Conservation (phyloP, 2,329 filamentous ascomycete genomes). For the Chalaropsis ovoidea region DNA sequence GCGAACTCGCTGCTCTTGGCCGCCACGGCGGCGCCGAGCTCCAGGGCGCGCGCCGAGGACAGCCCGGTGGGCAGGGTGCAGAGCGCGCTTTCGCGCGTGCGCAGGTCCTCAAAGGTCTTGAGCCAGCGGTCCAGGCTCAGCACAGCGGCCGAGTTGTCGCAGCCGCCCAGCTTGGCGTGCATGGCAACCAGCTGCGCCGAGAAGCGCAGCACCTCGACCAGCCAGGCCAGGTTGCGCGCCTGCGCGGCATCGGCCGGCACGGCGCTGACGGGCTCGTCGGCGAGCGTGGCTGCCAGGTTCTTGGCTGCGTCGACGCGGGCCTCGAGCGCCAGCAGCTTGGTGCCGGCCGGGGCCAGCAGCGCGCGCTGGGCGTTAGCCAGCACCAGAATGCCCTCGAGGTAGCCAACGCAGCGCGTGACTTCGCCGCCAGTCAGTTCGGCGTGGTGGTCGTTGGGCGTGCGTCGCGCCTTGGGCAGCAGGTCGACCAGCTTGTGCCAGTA, state of each 20-base stretch:
- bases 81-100: constrained; percentile 36
- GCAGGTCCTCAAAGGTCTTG: constrained; percentile 39
- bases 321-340: constrained; percentile 17
- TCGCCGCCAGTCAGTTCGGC: constrained; percentile 77
- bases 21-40: constrained; percentile 33
- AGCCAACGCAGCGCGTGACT: constrained; percentile 65
- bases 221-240: constrained; percentile 41
- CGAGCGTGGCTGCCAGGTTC: constrained; percentile 19
- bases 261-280: neutral
- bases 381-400: constrained; percentile 75
- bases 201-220: constrained; percentile 57
- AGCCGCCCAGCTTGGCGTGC: constrained; percentile 54
- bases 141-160: constrained; percentile 39
- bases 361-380: constrained; percentile 51
- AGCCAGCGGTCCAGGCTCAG: constrained; percentile 43
- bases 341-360: constrained; percentile 31
- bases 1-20: constrained; percentile 34
- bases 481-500: constrained; percentile 69
- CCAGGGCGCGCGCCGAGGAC: constrained; percentile 33
- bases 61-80: constrained; percentile 45
- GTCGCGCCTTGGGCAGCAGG: constrained; percentile 57
- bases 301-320: neutral
- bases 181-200: constrained; percentile 52
- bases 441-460: constrained; percentile 61
- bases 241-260: constrained; percentile 13